Evolutionary conservation across 2,329 filamentous ascomycete genomes (phyloP), one percentile per base, ranked within the genome.

Genomic region (Alternaria sp.): DNA sequence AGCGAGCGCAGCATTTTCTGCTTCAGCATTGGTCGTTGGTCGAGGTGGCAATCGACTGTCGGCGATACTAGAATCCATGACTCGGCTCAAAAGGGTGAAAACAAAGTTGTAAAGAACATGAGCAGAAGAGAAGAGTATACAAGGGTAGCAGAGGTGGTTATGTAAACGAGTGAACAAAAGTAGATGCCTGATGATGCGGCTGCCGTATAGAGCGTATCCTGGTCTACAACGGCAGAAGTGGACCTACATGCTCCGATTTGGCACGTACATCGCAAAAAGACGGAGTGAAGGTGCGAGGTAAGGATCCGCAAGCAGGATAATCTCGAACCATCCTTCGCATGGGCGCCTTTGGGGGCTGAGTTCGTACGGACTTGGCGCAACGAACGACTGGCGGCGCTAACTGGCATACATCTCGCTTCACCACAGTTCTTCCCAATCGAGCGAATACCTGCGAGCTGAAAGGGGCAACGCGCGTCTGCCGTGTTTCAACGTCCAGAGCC

Each of bases 401-500:
- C 59, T 38, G 22, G 18, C 22, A 28, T 36, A 46, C 18, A 28
- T 18, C 32, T 62, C 62, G 59, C 52, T 59, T 64, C 25, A 32
- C 32, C 20, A 51, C 6, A 22, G 16, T 50, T 51, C 18, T 64
- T 66, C 65, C 65, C 41, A 61, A 64, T 64, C 27, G 63, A 60
- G 63, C 59, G 63, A 66, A 20, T 40, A 55, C 41, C n/a, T 66
- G 65, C 65, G 65, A 68, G 49, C 41, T 54, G 14, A 11, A 50
- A 12, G 34, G 50, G 38, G 14, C 46, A 50, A 50, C 30, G 46
- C 46, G 46, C 46, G 20, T 50, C 46, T 27, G 9, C 27, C 32
- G 18, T 25, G 46, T 18, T 18, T 50, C 46, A 18, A 27, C 32
- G 6, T n/a, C 46, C 10, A 18, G 32, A n/a, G 12, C 8, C 32